Base-by-base conservation (phyloP, 345 rosid species). In the Geranium brycei region DNA sequence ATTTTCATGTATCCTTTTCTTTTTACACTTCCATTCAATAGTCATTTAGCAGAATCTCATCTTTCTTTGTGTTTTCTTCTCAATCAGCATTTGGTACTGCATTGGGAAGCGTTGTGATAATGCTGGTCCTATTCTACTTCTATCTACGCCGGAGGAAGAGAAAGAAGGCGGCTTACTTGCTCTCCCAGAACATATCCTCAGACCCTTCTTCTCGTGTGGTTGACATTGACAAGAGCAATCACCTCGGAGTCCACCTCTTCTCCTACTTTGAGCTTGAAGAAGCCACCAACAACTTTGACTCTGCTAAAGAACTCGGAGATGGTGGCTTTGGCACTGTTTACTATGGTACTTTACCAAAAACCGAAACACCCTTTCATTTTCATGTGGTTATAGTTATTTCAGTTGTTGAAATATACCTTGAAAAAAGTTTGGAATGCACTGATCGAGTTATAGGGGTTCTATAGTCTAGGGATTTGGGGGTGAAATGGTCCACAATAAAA, bases 251-350 rank as follows among this genome's bases (percentile, higher is more conserved):
- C 66, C 83, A 66, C 38, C 64, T 84, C 55, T 89, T 89, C 77
- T 71, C 81, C 64, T 89, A 86, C 23, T 63, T 18, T 0, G 95
- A 89, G 64, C 98, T 92, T 14, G 81, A 75, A 63, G 76, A 68
- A 64, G 98, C 96, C 0, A 92, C 96, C 2, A 72, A 82, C 69
- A 66, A 81, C 64, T 92, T 92, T 64, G 95, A 87, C 72, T 77
- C 87, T 4, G 56, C 76, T 0, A 78, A 19, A 67, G 93, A 92
- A 77, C 91, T 89, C 31, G 98, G 98, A 35, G 95, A 86, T 71
- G 98, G 98, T 61, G 96, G 96, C 76, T 91, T 84, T 71, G 96
- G 95, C 72, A 85, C 88, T 30, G 98, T 92, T 7, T 92, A 85
- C 38, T 70, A 79, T 66, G 98, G 98, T 79, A 84, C 28, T 14